Conservation (phyloP, 306 rosid genomes). For the Potentilla sterilis region DNA sequence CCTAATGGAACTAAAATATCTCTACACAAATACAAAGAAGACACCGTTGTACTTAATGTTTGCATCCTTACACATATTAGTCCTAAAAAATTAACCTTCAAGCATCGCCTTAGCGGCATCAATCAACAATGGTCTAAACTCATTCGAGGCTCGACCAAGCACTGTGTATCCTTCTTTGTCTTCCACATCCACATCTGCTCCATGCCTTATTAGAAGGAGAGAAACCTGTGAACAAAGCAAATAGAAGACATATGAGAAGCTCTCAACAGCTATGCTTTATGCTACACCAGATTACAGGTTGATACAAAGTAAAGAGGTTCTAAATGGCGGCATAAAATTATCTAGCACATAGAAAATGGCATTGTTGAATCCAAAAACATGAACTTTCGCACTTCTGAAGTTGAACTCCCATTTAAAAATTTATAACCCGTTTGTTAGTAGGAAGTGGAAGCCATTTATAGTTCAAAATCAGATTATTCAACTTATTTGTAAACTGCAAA, state of each 20-base stretch:
- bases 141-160: conserved; percentile 74
- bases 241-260: background rate
- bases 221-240: conserved; percentile 48
- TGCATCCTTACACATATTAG: background rate
- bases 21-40: background rate
- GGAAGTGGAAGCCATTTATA: background rate
- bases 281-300: background rate
- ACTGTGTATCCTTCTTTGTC: conserved; percentile 96
- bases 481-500: background rate
- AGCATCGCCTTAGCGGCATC: conserved; percentile 92
- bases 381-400: background rate
- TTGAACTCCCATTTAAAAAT: background rate
- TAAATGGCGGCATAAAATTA: background rate
- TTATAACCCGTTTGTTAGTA: background rate
- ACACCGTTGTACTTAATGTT: background rate
- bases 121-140: conserved; percentile 53
- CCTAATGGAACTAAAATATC: background rate
- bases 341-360: background rate
- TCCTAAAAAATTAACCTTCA: conserved; percentile 42
- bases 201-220: conserved; percentile 83
- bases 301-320: background rate
- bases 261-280: background rate
- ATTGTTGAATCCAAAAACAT: background rate
- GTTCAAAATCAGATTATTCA: background rate
- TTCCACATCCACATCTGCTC: conserved; percentile 86